phyloP scores from a whole-genome alignment of 2,329 filamentous ascomycete genomes.

The Aspergillus eucalypticola region DNA sequence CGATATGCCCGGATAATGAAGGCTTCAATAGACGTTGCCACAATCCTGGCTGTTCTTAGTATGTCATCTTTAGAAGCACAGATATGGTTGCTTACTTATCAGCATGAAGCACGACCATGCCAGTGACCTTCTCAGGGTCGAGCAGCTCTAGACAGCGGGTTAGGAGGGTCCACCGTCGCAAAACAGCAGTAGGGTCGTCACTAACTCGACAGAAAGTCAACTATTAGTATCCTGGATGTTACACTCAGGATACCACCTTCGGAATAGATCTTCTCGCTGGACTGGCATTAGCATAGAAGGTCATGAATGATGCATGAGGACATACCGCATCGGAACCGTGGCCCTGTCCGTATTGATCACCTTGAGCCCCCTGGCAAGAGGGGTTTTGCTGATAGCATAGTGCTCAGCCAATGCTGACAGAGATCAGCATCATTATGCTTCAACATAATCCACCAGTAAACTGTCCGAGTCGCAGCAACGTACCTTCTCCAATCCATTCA shows the following conservation, averaged over 20 bases:
- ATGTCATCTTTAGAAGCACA: not conserved
- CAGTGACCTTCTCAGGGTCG: constrained; percentile 80
- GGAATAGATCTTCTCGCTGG: constrained; percentile 84
- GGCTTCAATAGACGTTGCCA: constrained; percentile 86
- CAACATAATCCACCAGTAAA: not conserved
- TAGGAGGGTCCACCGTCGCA: not conserved
- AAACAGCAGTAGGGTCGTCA: not conserved
- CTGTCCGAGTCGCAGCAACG: constrained; percentile 2
- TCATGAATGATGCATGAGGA: not conserved
- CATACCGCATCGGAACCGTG: constrained; percentile 69
- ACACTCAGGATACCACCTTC: constrained; percentile 92
- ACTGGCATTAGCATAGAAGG: constrained; percentile 21
- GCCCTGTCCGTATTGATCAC: constrained; percentile 94
- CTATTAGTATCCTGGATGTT: constrained; percentile 90
- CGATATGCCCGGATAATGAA: constrained; percentile 93
- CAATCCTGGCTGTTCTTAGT: constrained; percentile 53
- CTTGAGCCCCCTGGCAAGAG: constrained; percentile 79
- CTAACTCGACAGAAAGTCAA: constrained; percentile 78
- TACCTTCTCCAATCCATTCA: constrained; percentile 86
- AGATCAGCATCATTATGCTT: constrained; percentile 12
- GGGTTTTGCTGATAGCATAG: constrained; percentile 81
- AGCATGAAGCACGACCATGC: constrained; percentile 82
- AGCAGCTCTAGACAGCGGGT: constrained; percentile 56
- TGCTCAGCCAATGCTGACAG: constrained; percentile 78
- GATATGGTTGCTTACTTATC: constrained; percentile 56